A percentile compares a stretch with the other conserved stretches of the same genome.
phyloP scores from a whole-genome alignment of 2,329 filamentous ascomycete species.

The Pseudogymnoascus sp. region DNA sequence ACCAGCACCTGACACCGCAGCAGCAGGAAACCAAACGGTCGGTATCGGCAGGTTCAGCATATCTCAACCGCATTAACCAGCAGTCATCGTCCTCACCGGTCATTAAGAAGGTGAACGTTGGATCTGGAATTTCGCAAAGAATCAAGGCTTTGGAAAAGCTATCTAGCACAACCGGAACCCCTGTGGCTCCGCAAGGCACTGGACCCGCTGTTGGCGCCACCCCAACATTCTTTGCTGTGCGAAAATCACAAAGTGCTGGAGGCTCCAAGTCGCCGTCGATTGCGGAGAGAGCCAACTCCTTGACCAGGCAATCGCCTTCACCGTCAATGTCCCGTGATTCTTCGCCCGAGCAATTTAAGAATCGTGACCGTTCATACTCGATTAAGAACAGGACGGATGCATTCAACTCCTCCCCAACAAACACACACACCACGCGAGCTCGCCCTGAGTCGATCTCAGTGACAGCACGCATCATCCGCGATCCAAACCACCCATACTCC shows the following conservation, averaged over 20 bases:
- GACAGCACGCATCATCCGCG: constrained; percentile 73
- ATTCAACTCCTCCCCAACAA: constrained; percentile 19
- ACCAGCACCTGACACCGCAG: constrained; percentile 25
- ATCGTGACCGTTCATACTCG: constrained; percentile 23
- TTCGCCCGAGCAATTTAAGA: constrained; percentile 36
- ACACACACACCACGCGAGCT: constrained; percentile 34
- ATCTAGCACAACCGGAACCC: constrained; percentile 36
- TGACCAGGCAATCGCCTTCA: constrained; percentile 29
- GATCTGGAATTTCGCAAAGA: constrained; percentile 84
- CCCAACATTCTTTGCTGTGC: constrained; percentile 53
- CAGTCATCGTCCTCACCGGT: constrained; percentile 42
- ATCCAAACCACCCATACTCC: constrained; percentile 40
- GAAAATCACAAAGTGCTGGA: constrained; percentile 33
- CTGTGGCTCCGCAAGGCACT: constrained; percentile 32
- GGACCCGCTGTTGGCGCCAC: constrained; percentile 15
- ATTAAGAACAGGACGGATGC: constrained; percentile 22
- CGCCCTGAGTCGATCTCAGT: constrained; percentile 76
- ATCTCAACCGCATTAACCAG: constrained; percentile 48
- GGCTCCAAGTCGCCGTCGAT: constrained; percentile 31
- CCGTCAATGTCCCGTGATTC: constrained; percentile 38
- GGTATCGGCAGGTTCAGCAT: constrained; percentile 46
- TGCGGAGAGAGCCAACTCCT: constrained; percentile 30
- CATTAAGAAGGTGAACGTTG: constrained; percentile 71
- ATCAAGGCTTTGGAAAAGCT: constrained; percentile 90
- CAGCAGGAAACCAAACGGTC: constrained; percentile 22